phyloP scores from a whole-genome alignment of 192 early-diverging fungal genomes.

The Backusella psychrophila region DNA sequence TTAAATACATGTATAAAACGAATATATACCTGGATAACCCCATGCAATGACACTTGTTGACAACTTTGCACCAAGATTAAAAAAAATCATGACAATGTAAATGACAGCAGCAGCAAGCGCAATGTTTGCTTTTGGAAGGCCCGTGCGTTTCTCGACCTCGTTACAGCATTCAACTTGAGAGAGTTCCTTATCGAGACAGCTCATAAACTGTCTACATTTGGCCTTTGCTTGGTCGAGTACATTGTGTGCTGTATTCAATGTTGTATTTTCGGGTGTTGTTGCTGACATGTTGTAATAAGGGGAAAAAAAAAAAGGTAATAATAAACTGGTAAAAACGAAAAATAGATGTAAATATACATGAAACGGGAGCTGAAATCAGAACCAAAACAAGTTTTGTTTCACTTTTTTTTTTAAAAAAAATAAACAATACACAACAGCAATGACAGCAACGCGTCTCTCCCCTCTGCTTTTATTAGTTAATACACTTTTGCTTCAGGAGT shows the following conservation, averaged over 20 bases:
- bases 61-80: conserved; percentile 80
- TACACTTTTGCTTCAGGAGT: not conserved
- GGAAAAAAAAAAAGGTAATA: not conserved
- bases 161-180: conserved; percentile 60
- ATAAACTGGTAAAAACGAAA: not conserved
- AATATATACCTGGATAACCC: conserved; percentile 24
- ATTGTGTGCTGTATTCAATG: not conserved
- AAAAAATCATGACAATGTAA: conserved; percentile 76
- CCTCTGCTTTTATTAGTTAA: not conserved
- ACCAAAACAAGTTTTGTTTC: not conserved
- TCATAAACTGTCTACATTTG: conserved; percentile 13
- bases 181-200: conserved; percentile 68
- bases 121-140: conserved; percentile 85
- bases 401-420: not conserved
- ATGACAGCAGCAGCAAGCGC: conserved; percentile 57
- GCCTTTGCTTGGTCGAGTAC: not conserved
- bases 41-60: conserved; percentile 55
- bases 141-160: conserved; percentile 68
- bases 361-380: not conserved
- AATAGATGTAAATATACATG: not conserved
- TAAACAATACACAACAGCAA: not conserved
- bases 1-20: not conserved
- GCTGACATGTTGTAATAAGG: not conserved
- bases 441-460: not conserved
- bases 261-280: not conserved